Conservation (phyloP, 495 filamentous ascomycete genomes). For the Aspergillus saccharolyticus region DNA sequence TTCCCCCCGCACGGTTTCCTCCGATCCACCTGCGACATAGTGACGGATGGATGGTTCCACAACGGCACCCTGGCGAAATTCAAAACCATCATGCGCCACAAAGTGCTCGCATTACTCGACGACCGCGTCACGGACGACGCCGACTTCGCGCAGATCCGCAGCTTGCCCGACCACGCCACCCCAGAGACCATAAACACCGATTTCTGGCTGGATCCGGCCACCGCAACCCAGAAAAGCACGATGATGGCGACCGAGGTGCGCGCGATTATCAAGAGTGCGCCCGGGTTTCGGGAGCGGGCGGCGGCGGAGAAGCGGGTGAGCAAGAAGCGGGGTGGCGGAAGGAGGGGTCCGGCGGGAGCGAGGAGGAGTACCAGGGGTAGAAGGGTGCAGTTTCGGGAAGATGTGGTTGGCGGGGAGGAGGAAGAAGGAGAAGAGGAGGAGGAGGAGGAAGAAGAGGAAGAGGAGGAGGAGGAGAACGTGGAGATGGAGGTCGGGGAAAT, state of each 20-base stretch:
- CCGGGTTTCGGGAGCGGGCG: slow-evolving; percentile 32
- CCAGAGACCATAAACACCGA: slow-evolving; percentile 22
- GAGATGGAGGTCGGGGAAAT: slow-evolving; percentile 8
- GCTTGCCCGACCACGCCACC: slow-evolving; percentile 40
- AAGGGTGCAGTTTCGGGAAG: slow-evolving; percentile 19
- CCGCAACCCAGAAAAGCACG: slow-evolving; percentile 25
- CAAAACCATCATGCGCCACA: slow-evolving; percentile 79
- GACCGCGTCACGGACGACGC: slow-evolving; percentile 37
- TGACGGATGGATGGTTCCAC: slow-evolving; percentile 73
- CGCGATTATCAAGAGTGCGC: slow-evolving; percentile 34
- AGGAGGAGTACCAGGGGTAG: slow-evolving; percentile 17
- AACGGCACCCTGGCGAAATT: slow-evolving; percentile 74
- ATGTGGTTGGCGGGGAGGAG: slow-evolving; percentile 14
- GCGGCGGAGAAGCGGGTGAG: slow-evolving; percentile 25
- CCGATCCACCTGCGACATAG: slow-evolving; percentile 49
- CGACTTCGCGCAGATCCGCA: slow-evolving; percentile 42
- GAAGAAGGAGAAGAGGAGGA: slow-evolving; percentile 18
- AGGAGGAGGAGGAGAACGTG: slow-evolving; percentile 10
- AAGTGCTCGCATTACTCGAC: slow-evolving; percentile 53
- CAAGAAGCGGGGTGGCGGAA: no score
- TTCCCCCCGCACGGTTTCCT: slow-evolving; percentile 29
- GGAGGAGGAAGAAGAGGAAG: slow-evolving; percentile 35
- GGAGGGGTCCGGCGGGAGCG: slow-evolving; percentile 14
- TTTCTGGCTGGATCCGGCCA: slow-evolving; percentile 31
- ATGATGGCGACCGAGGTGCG: slow-evolving; percentile 37